Evolutionary conservation across 306 rosid genomes (phyloP).

Genomic region (Citrullus colocynthis): DNA sequence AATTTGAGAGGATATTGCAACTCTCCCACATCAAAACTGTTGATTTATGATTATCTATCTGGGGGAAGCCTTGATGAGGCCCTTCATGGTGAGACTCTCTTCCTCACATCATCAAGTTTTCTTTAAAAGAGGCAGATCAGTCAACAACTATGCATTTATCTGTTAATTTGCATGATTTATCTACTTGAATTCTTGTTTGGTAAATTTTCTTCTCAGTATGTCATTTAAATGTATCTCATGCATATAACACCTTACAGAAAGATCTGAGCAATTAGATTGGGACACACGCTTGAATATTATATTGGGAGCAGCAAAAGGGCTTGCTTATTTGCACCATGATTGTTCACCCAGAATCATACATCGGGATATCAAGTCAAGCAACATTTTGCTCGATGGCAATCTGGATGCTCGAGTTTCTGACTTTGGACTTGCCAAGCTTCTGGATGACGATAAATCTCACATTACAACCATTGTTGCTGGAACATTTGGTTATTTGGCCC

Average conservation of each 20-base stretch:
- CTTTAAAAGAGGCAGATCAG: background rate
- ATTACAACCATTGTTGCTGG: constrained; percentile 97
- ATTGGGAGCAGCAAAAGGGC: constrained; percentile 97
- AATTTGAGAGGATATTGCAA: constrained; percentile 96
- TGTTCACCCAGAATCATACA: constrained; percentile 96
- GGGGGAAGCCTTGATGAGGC: constrained; percentile 97
- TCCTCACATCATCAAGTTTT: background rate
- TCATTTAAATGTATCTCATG: background rate
- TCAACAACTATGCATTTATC: background rate
- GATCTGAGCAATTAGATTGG: constrained; percentile 92
- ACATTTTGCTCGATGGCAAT: constrained; percentile 85
- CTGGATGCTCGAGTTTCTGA: constrained; percentile 96
- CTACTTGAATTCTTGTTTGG: background rate
- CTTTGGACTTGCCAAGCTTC: constrained; percentile 94
- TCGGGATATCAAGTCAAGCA: constrained; percentile 93
- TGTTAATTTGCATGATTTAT: background rate
- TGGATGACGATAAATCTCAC: constrained; percentile 94
- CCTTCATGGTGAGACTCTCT: constrained; percentile 68
- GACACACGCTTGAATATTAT: constrained; percentile 89
- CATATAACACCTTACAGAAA: constrained; percentile 30
- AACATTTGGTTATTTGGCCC: constrained; percentile 98
- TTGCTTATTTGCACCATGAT: constrained; percentile 97
- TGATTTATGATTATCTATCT: constrained; percentile 82
- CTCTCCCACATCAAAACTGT: constrained; percentile 87
- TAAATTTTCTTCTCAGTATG: background rate